A percentile compares a stretch with the other conserved stretches of the same genome.
Evolutionary conservation across 305 asterid species (phyloP).

Genomic region (Fraxinus xanthoxyloides): DNA sequence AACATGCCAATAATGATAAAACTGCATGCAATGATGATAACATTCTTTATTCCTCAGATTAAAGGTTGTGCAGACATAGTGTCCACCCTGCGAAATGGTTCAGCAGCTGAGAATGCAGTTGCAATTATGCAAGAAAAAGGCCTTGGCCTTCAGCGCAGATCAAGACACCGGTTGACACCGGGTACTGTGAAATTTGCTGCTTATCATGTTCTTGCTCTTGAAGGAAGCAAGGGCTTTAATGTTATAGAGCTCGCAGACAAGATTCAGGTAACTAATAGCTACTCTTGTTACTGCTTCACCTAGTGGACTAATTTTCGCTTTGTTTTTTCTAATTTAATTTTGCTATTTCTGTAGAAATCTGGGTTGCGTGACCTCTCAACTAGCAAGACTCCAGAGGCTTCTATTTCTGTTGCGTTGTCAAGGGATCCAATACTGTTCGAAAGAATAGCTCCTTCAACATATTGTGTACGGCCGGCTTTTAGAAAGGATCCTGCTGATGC

Average conservation of each 20-base stretch:
- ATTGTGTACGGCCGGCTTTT: constrained; percentile 84
- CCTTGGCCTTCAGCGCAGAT: constrained; percentile 66
- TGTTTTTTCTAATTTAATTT: constrained; percentile 22
- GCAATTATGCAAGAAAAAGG: constrained; percentile 96
- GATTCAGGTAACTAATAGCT: constrained; percentile 69
- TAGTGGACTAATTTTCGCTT: neutral
- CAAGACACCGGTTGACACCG: constrained; percentile 94
- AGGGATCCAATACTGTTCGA: constrained; percentile 98
- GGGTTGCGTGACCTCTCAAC: constrained; percentile 95
- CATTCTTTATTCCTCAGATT: constrained; percentile 45
- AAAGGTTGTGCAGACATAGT: constrained; percentile 91
- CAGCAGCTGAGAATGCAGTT: constrained; percentile 91
- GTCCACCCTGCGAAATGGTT: constrained; percentile 83
- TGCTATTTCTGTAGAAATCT: constrained; percentile 59
- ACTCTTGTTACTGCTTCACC: neutral
- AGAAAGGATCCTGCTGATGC: constrained; percentile 98
- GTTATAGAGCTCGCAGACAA: constrained; percentile 94
- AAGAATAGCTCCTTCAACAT: constrained; percentile 97
- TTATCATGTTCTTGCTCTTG: constrained; percentile 97
- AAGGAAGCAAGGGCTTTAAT: constrained; percentile 91
- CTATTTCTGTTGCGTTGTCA: constrained; percentile 98
- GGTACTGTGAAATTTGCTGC: constrained; percentile 99
- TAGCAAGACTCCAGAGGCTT: constrained; percentile 99
- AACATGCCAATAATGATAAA: constrained; percentile 3
- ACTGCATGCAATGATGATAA: constrained; percentile 15